Conservation (phyloP, 2,329 filamentous ascomycete genomes). For the Penicillium sclerotigenum region DNA sequence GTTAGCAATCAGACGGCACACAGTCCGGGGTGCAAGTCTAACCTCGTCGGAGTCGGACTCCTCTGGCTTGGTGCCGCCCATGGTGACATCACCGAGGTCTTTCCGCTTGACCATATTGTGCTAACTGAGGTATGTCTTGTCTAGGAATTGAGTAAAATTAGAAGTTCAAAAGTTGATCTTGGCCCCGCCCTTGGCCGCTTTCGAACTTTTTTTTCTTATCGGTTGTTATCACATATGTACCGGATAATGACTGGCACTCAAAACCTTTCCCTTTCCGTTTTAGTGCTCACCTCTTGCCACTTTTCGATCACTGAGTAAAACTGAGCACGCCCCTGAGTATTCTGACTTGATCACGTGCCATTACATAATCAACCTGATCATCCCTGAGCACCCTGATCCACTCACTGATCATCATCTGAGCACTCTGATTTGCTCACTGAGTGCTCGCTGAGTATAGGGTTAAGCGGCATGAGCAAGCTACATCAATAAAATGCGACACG, state of each 20-base stretch:
- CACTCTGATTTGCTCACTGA: background rate
- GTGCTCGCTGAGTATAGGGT: background rate
- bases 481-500: constrained; percentile 2
- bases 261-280: background rate
- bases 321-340: background rate
- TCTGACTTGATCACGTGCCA: background rate
- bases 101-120: constrained; percentile 51
- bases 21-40: constrained; percentile 6
- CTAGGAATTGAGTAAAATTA: background rate
- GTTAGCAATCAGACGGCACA: constrained; percentile 8
- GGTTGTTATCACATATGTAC: constrained; percentile 17
- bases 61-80: constrained; percentile 42
- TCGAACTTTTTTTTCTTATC: constrained; percentile 28
- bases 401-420: background rate
- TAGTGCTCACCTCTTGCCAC: background rate
- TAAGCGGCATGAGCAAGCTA: background rate
- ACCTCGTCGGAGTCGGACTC: constrained; percentile 44
- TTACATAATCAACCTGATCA: background rate
- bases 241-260: background rate
- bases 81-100: constrained; percentile 45
- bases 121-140: constrained; percentile 1
- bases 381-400: background rate
- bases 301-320: background rate
- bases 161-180: constrained; percentile 10
- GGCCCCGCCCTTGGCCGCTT: constrained; percentile 19